These are phyloP conservation scores for Udeniomyces megalosporus DNA, from an alignment of 768 basidiomycete genomes.

Conservation along the genomic window DNA sequence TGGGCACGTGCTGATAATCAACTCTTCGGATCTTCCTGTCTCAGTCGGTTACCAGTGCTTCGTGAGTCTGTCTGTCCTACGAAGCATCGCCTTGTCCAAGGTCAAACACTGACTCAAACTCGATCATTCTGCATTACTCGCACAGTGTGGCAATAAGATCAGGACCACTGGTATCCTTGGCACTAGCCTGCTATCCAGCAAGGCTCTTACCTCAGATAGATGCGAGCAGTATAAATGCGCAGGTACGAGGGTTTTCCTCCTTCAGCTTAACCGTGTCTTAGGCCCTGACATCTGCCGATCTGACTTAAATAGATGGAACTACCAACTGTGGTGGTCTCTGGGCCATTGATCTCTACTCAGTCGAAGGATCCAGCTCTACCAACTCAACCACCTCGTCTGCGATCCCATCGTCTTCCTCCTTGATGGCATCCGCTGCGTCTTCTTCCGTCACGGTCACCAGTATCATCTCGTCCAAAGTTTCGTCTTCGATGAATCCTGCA, in stretches of 20 bases:
- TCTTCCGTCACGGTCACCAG: background rate
- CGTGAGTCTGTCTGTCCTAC: too few species aligned
- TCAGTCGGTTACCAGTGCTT: too few species aligned
- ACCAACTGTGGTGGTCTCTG: conserved; percentile 10
- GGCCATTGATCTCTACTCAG: background rate
- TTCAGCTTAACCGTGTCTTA: background rate
- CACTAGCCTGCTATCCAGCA: too few species aligned
- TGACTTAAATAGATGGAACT: background rate
- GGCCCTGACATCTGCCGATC: background rate
- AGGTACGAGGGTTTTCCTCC: background rate
- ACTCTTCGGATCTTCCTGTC: too few species aligned
- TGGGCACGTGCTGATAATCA: too few species aligned
- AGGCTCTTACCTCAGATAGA: background rate
- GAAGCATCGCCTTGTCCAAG: too few species aligned
- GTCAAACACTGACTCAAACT: too few species aligned
- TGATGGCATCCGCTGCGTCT: background rate
- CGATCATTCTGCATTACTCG: too few species aligned
- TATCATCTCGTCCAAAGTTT: too few species aligned
- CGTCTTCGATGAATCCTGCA: background rate
- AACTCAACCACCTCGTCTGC: too few species aligned
- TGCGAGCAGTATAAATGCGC: background rate
- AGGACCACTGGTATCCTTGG: background rate
- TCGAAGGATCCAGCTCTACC: too few species aligned
- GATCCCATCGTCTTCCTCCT: background rate
- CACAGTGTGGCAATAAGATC: background rate